Evolutionary conservation across 176 grass and related monocot genomes (phyloP), one percentile per base, ranked within the genome.

Genomic region (Carex scoparia): DNA sequence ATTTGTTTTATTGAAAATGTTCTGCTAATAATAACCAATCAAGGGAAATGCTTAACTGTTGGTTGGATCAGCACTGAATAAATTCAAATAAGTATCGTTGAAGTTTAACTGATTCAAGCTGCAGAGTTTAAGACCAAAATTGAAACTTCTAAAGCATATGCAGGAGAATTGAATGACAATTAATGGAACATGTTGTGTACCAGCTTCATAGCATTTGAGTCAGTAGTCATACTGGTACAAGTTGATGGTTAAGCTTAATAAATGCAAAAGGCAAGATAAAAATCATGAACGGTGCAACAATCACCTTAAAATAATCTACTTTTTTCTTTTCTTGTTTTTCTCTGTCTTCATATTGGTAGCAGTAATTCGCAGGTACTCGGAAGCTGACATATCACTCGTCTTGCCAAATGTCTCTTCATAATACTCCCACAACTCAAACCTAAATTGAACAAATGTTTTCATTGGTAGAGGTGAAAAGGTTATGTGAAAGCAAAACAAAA

Each of bases 391-490:
- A 5, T 94, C 88, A 71, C 87, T 66, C 0, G 90, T 94, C 84
- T 86, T 94, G 30, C 94, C 94, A 65, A 97, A 93, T 70, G 81
- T 76, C 44, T 87, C 86, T 81, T 97, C 23, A 1, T 94, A 97
- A 84, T 84, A 91, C 28, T 81, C 65, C 94, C 94, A 97, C 33
- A 97, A 65, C 60, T 97, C 94, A 15, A 87, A 97, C 94, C 89
- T 97, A 68, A 70, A 72, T 12, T 10, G 32, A 81, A 84, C 18
- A 27, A 86, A 77, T 61, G 58, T 18, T 57, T 78, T 78, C 12
- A 78, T 57, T 16, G 10, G 11, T 78, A 16, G 3, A 10, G 28
- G 4, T 88, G 66, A 68, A 19, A 51, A 79, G 61, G 4, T 49
- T 62, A 46, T 7, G 46, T 30, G 1, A 16, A 77, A 54, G 11